Evolutionary conservation across 176 grass and related monocot species (phyloP), one percentile per base, ranked within the genome.

Genomic region (Oryza coarctata): DNA sequence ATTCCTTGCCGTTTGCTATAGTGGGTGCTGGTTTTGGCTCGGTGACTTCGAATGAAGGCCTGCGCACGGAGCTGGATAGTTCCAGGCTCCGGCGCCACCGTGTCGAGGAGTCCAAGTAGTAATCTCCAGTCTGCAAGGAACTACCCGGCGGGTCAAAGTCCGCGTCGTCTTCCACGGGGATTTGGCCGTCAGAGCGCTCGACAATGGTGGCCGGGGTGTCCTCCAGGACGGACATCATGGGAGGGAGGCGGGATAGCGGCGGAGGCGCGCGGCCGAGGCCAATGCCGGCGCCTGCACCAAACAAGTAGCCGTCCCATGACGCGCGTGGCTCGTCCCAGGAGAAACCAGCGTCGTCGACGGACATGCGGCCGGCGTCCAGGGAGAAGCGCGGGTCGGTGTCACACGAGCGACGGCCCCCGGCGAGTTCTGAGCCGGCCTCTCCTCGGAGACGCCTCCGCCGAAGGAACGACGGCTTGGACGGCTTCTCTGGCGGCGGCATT

Each of bases 301-400:
- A 91, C 38, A 99, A 29, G 70, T 95, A 99, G 18, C 97, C 97
- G 64, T 99, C 97, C 97, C 97, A 99, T 18, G 97, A 99, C 38
- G 97, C 97, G 45, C 97, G 91, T 0, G 97, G 97, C 80, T 94
- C 97, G 80, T 99, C 97, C 97, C 89, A 99, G 2, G 80, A 86
- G 79, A 92, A 95, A 20, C 85, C 81, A 9, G 91, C 93, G 71
- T 99, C 97, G 77, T 99, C 97, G 60, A 99, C 71, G 57, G 97
- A 99, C 91, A 99, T 94, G 71, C 93, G 91, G 45, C 87, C 87
- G 9, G 88, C 97, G 34, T 99, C 97, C 0, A 99, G 66, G 7
- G 97, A 99, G 87, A 99, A 99, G 3, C 97, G 82, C 1, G 93
- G 97, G 52, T 99, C 97, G 15, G 93, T 99, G 77, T 99, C 97